Base-by-base conservation (phyloP, 2,329 filamentous ascomycete species). In the Dendrostoma leiphaemia region DNA sequence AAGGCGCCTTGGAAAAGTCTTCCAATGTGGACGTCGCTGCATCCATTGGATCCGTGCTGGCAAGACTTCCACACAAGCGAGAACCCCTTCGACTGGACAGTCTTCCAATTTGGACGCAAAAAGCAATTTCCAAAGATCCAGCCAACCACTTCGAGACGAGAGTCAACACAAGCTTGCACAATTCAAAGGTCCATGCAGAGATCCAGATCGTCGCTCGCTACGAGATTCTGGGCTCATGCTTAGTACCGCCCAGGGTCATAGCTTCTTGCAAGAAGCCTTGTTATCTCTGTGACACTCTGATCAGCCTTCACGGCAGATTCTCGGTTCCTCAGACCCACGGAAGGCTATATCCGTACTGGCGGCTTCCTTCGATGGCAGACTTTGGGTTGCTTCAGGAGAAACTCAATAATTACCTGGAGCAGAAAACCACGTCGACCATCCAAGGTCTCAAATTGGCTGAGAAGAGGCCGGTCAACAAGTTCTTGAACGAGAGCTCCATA, bases 201-300 rank as follows among this genome's bases (percentile, higher is more conserved):
- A 70, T 81, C 24, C 76, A 80, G 55, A 69, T 81, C 19, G 54
- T 79, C 8, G 72, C 69, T 48, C 69, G 74, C 56, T 77, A 71
- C 51, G 71, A 77, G 47, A 21, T 35, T 3, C 46, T 65, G 2
- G 56, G 67, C 28, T 48, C 62, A 3, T n/a, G 56, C 0, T 49
- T 53, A 0, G 57, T 61, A 10, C 65, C 61, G 28, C 74, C 76
- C 8, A 69, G 75, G 17, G 68, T 76, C 3, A 72, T 81, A 6
- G 71, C 71, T 50, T 76, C 76, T 3, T 76, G 71, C 65, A 81
- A 81, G 53, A 71, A 75, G 48, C 73, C 78, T 1, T 82, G 78
- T 59, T 80, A 74, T 60, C 67, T 81, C 0, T 82, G 77, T 61
- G 74, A 79, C 48, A 62, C 70, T 6, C 74, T 80, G 55, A 69